These are phyloP conservation scores for Nemania sp. DNA, from an alignment of 2,329 filamentous ascomycete genomes.

Conservation along the genomic window DNA sequence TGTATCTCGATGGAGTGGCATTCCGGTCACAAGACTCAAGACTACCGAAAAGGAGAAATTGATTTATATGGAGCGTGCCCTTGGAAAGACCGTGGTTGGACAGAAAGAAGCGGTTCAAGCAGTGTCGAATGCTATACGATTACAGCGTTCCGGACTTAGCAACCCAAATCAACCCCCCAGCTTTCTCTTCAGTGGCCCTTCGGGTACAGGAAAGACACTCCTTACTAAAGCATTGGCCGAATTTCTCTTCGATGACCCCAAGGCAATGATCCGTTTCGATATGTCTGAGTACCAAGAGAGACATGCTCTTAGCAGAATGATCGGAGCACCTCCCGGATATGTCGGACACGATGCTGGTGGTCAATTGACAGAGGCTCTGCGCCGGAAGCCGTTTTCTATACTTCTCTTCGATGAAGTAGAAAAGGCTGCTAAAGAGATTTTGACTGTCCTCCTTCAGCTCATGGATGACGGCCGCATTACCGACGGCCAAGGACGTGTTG, in stretches of 20 bases:
- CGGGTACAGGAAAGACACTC: conserved; percentile 96
- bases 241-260: conserved; percentile 96
- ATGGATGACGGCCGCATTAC: conserved; percentile 99
- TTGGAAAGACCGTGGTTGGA: conserved; percentile 84
- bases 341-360: conserved; percentile 96
- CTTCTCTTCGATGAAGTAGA: conserved; percentile 97
- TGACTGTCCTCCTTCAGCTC: conserved; percentile 96
- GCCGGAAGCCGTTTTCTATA: conserved; percentile 95
- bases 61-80: conserved; percentile 91
- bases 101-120: conserved; percentile 92
- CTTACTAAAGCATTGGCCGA: conserved; percentile 96
- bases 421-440: conserved; percentile 95
- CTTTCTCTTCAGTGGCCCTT: conserved; percentile 98
- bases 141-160: conserved; percentile 89
- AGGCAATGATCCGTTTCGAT: conserved; percentile 98
- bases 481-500: conserved; percentile 91
- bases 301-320: conserved; percentile 94
- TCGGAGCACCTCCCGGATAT: conserved; percentile 94
- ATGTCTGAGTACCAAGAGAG: conserved; percentile 99
- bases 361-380: conserved; percentile 91
- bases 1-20: conserved; percentile 96
- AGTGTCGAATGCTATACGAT: conserved; percentile 92
- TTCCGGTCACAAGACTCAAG: conserved; percentile 90
- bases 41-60: conserved; percentile 98
- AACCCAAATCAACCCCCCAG: conserved; percentile 97